Base-by-base conservation (phyloP, 345 rosid genomes). In the Limnanthes douglasii region DNA sequence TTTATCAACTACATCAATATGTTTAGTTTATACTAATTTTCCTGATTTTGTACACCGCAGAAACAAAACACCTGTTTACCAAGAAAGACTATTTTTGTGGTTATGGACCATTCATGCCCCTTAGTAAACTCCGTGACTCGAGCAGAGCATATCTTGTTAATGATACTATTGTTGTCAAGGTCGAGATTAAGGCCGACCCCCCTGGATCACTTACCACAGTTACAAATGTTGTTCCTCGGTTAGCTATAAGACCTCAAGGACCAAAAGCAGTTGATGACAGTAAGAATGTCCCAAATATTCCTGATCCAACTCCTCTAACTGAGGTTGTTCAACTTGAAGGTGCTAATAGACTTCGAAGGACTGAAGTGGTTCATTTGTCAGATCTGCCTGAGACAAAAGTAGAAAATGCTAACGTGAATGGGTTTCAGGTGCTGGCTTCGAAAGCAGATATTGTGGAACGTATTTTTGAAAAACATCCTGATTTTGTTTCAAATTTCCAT, bases 1-100 rank as follows among this genome's bases (percentile, higher is more conserved):
- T n/a, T n/a, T n/a, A n/a, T n/a, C n/a, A n/a, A n/a, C n/a, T 3
- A 6, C 13, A 3, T 4, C 8, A 5, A 7, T 8, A 4, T 34
- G 25, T 28, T 20, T 3, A 17, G 9, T 11, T 21, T 6, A 15
- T 4, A 9, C 5, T 18, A 5, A 31, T 39, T 13, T 31, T 14
- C n/a, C 12, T 16, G 41, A 23, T 56, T 21, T 32, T 47, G 27
- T 22, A 36, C 50, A 37, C 6, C 53, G 59, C 62, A 75, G 78
- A 72, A 22, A 72, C 81, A 6, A 73, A 67, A 28, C 79, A 72
- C 51, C 78, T 62, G 44, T 75, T 75, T 49, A 65, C 62, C 52
- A 70, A 70, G 42, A 58, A 73, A 39, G 77, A 64, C 60, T 64
- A 70, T 29, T 82, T 68, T 40, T 72, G 83, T 80, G 84, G 94